Evolutionary conservation across 2,329 filamentous ascomycete genomes (phyloP), one percentile per base, ranked within the genome.

Genomic region (Paraphoma sp.): DNA sequence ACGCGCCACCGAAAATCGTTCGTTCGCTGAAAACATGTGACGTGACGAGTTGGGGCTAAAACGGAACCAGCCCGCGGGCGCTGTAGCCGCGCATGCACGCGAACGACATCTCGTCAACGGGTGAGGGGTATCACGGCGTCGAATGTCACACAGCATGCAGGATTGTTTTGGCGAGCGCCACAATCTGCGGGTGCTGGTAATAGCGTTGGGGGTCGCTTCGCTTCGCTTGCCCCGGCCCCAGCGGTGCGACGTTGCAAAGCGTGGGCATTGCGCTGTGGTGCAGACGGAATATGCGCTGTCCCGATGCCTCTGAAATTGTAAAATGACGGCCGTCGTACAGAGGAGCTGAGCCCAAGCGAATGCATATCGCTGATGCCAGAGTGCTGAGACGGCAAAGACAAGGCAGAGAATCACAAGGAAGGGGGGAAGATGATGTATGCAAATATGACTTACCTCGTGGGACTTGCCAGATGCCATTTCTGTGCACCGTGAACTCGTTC

Each of bases 391-490:
- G 23, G 23, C 23, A 23, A 23, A 23, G 23, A 23, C 23, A 23
- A 23, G 23, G 23, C 23, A 23, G 23, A 23, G 3, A 23, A 23
- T 23, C 23, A 23, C 5, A 17, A 42, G 10, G 16, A n/a, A 42
- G 2, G 40, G 14, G 16, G 40, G 14, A 16, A 42, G 16, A n/a
- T 3, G 10, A 42, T 42, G 40, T 46, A 23, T 23, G 23, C 5
- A 23, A 23, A 23, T 23, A 18, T 4, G 60, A 80, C 89, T 83
- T 79, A 97, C 94, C 94, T 87, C 94, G 87, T 23, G 95, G 95
- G 59, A 99, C 93, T 76, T 97, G 93, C 85, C 92, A 98, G 76
- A 93, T 90, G 51, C 94, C 94, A 41, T 94, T 93, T 66, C 90
- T 92, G 38, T 89, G 87, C 62, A 97, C 93, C 54, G 89, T 87